Base-by-base conservation (phyloP, 768 basidiomycete genomes). In the Lentinula guzmanii region DNA sequence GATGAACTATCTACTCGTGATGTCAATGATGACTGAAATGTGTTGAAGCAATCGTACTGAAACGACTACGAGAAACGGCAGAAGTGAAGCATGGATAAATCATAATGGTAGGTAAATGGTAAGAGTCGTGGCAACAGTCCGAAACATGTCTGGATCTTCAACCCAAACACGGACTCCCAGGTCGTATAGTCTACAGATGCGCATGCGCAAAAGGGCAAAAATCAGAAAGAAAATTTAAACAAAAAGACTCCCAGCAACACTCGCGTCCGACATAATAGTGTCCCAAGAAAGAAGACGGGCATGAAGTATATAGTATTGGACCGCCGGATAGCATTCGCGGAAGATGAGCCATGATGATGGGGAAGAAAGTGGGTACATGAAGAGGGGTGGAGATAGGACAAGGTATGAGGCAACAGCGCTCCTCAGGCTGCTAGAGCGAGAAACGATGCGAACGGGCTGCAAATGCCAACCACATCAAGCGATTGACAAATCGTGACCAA, bases 391-490 rank as follows among this genome's bases (percentile, higher is more conserved):
- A 34, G 2, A 34, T 50, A 7, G 43, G 42, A 37, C 9, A 45
- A 2, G 28, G 34, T 24, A 51, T 4, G 46, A 59, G 48, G 58
- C 34, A 46, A 33, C 11, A 48, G 1, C 34, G 34, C 15, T 59
- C 46, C 58, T 56, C 55, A 37, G 41, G 41, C 55, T 56, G 9
- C 55, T 56, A 42, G 55, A 56, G 55, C 55, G 55, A 56, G 41
- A 41, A 45, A 56, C 41, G 55, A 28, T 24, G 24, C 53, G 34
- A 33, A 39, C 24, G 13, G 41, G 41, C 10, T 9, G 43, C 24
- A 21, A 45, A 31, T 42, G 55, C 5, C 39, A 24, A 42, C 37
- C 5, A 37, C 55, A 15, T 56, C 55, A 28, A 56, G 55, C 55
- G 55, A 28, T 56, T 41, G 55, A 41, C 55, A 42, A 11, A 11